phyloP scores from a whole-genome alignment of 805 yeast species.

The Candida alai region DNA sequence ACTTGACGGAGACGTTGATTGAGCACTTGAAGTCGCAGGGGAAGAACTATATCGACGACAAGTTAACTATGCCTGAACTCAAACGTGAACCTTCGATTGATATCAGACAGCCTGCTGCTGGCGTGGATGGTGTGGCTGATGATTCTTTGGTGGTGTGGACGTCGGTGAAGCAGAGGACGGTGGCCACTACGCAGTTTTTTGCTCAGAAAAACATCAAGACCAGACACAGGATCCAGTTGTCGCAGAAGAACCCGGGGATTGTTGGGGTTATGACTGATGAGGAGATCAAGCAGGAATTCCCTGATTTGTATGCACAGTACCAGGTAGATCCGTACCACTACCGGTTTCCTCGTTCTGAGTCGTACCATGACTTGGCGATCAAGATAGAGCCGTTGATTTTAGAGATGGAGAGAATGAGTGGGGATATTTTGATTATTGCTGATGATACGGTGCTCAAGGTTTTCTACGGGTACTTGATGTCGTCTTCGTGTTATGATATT shows the following conservation, averaged over 20 bases:
- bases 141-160: slow-evolving; percentile 88
- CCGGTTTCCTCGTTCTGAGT: slow-evolving; percentile 87
- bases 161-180: slow-evolving; percentile 80
- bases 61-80: slow-evolving; percentile 2
- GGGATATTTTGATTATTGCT: slow-evolving; percentile 85
- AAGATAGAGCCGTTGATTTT: slow-evolving; percentile 88
- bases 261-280: slow-evolving; percentile 65
- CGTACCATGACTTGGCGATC: slow-evolving; percentile 93
- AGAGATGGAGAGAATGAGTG: slow-evolving; percentile 89
- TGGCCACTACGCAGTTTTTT: slow-evolving; percentile 73
- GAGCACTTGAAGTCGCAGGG: slow-evolving; percentile 33
- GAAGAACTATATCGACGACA: slow-evolving; percentile 24
- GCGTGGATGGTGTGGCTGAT: slow-evolving; percentile 55
- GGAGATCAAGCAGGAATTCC: slow-evolving; percentile 57
- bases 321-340: slow-evolving; percentile 85
- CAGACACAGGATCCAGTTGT: slow-evolving; percentile 74
- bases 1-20: slow-evolving; percentile 56
- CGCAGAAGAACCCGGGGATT: slow-evolving; percentile 86
- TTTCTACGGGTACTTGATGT: slow-evolving; percentile 92
- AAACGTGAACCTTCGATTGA: slow-evolving; percentile 24
- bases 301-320: slow-evolving; percentile 66
- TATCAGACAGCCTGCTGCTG: slow-evolving; percentile 42
- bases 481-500: slow-evolving; percentile 80
- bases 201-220: slow-evolving; percentile 58
- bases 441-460: slow-evolving; percentile 89